Percentiles rank a stretch among this genome's conserved stretches.
Evolutionary conservation across 352 stramenopile genomes (phyloP).

Genomic region (Phytopythium delawarense): DNA sequence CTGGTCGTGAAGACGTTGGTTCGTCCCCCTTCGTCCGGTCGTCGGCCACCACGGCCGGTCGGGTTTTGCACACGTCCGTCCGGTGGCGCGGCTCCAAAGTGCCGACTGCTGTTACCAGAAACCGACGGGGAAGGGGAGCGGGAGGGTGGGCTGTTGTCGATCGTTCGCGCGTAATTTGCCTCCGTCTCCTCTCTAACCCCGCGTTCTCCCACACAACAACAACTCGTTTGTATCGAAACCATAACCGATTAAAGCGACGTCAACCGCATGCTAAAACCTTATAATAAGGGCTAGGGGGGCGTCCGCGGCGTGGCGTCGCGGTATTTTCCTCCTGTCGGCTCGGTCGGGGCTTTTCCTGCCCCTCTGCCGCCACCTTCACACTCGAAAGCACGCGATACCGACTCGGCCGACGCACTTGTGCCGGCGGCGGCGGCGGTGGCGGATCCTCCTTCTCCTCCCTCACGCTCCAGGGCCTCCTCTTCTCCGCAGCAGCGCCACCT

Average conservation of each 20-base stretch:
- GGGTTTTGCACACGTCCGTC: conserved; percentile 2
- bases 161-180: neutral
- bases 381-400: neutral
- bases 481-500: too few species aligned
- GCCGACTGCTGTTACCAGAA: conserved; percentile 1
- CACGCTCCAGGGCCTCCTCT: too few species aligned
- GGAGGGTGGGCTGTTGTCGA: neutral
- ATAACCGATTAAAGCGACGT: neutral
- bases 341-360: neutral
- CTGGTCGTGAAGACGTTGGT: too few species aligned
- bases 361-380: conserved; percentile 5
- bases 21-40: neutral
- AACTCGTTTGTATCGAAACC: too few species aligned
- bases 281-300: neutral
- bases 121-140: neutral
- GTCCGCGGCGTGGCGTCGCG: neutral
- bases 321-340: neutral
- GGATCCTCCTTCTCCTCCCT: too few species aligned
- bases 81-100: neutral
- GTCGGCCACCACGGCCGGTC: neutral
- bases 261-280: neutral
- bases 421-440: neutral
- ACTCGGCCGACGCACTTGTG: neutral
- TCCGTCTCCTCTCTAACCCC: neutral
- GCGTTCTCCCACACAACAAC: too few species aligned